Conservation (phyloP, 495 filamentous ascomycete species). For the Tuber calosporum region DNA sequence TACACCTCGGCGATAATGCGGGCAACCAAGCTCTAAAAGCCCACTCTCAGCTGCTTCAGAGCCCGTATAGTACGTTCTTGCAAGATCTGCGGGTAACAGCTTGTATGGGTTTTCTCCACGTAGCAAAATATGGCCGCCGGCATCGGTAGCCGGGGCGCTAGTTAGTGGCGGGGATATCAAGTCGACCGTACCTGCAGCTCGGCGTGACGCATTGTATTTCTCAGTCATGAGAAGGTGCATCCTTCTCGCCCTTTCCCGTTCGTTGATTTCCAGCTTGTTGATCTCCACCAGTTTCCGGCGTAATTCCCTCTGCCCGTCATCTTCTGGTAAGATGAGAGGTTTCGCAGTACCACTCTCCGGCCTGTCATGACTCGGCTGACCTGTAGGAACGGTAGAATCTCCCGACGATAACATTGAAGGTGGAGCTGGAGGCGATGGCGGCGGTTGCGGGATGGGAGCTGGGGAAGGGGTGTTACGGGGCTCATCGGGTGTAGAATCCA, state of each 20-base stretch:
- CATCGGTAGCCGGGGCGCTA: constrained; percentile 40
- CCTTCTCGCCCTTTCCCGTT: constrained; percentile 67
- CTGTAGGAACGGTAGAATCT: constrained; percentile 27
- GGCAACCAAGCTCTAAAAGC: constrained; percentile 61
- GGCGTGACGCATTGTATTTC: constrained; percentile 55
- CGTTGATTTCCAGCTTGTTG: constrained; percentile 56
- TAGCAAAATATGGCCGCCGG: constrained; percentile 41
- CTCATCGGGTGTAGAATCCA: constrained; percentile 3
- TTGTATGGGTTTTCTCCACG: constrained; percentile 54
- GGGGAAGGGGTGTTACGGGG: constrained; percentile 17
- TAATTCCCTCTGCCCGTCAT: constrained; percentile 81
- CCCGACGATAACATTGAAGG: constrained; percentile 36
- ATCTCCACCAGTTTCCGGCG: constrained; percentile 72
- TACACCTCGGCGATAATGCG: constrained; percentile 91
- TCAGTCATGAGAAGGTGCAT: constrained; percentile 80
- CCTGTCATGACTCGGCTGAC: constrained; percentile 17
- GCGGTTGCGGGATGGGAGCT: constrained; percentile 2
- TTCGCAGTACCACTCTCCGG: constrained; percentile 25
- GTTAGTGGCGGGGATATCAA: constrained; percentile 43
- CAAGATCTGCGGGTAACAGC: constrained; percentile 62
- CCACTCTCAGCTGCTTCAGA: constrained; percentile 45
- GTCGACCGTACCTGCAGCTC: constrained; percentile 23
- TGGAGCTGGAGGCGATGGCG: constrained; percentile 15
- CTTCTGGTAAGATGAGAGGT: constrained; percentile 59
- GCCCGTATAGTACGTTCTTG: constrained; percentile 43